Conservation (phyloP, 768 basidiomycete genomes). For the Mycena crocata region DNA sequence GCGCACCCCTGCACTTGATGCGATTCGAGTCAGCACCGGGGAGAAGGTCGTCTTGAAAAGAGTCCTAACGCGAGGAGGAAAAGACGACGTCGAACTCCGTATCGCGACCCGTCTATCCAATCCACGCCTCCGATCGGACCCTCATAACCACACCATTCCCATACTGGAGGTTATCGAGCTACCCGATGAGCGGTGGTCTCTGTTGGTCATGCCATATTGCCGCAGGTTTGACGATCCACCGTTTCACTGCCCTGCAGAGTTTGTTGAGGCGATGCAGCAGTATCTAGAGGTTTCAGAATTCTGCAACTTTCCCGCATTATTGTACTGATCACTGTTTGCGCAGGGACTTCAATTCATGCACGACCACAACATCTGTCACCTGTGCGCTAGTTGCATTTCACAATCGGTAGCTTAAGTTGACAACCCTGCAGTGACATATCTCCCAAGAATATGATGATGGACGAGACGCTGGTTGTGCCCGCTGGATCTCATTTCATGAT, state of each 20-base stretch:
- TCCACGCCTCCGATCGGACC: neutral
- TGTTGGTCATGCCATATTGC: slow-evolving; percentile 1
- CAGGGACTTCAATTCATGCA: slow-evolving; percentile 21
- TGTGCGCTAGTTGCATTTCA: neutral
- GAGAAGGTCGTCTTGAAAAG: slow-evolving; percentile 3
- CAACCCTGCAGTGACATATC: slow-evolving; percentile 8
- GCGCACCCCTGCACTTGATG: slow-evolving; percentile 1
- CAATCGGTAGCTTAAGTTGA: neutral
- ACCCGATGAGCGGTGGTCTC: neutral
- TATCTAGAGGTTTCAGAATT: neutral
- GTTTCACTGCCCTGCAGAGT: slow-evolving; percentile 7
- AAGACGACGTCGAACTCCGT: neutral
- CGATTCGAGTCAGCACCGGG: neutral
- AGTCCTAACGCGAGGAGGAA: neutral
- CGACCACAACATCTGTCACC: slow-evolving; percentile 8
- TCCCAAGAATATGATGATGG: slow-evolving; percentile 15
- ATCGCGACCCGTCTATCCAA: neutral
- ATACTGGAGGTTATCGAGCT: neutral
- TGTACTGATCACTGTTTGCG: neutral
- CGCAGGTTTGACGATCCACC: slow-evolving; percentile 2
- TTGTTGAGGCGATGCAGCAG: slow-evolving; percentile 4
- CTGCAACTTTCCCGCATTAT: neutral
- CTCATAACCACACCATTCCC: neutral
- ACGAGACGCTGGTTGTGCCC: slow-evolving; percentile 6
- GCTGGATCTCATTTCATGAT: slow-evolving; percentile 10